Evolutionary conservation across 805 yeast genomes (phyloP), one percentile per base, ranked within the genome.

Genomic region (Schizosaccharomyces osmophilus): DNA sequence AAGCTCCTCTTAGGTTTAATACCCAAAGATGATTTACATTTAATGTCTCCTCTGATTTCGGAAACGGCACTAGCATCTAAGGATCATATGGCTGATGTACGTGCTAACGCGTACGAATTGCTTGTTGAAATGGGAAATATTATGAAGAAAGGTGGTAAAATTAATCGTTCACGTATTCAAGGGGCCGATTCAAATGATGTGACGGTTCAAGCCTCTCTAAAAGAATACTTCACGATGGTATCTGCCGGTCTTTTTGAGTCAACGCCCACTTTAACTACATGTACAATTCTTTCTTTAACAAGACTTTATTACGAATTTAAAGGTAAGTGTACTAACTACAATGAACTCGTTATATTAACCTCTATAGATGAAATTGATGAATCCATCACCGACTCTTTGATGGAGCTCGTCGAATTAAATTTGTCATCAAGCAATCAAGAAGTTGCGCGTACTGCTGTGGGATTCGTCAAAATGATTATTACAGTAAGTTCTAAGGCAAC

Each of bases 181-280:
- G 57, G 57, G 24, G 78, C 84, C 69, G 88, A 79, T 59, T 67
- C 63, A 13, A 78, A 74, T 8, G 78, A 82, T 32, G 84, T 85
- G 19, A 79, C 79, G 63, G 75, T 83, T 11, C 75, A 76, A 60
- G 94, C 95, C 9, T 77, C 81, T 24, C 76, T 90, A 62, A 78
- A 82, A 58, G 96, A 89, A 72, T 89, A 77, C 69, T 87, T 90
- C 75, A 87, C 93, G 41, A 87, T 93, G 84, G 84, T 90, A 39
- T 81, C 90, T 71, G 98, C 97, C 36, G 98, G 98, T 74, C 76
- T 94, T 66, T 95, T 93, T 45, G 96, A 96, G 62, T 83, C 85
- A 65, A 79, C 93, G 36, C 90, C 94, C 43, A 95, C 90, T 73
- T 89, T 90, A 96, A 85, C 90, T 36, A 85, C 95, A 68, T 97